A percentile compares a stretch with the other conserved stretches of the same genome.
Evolutionary conservation across 1,139 yeast species (phyloP).

Genomic region (Nakaseomyces nivariensis): DNA sequence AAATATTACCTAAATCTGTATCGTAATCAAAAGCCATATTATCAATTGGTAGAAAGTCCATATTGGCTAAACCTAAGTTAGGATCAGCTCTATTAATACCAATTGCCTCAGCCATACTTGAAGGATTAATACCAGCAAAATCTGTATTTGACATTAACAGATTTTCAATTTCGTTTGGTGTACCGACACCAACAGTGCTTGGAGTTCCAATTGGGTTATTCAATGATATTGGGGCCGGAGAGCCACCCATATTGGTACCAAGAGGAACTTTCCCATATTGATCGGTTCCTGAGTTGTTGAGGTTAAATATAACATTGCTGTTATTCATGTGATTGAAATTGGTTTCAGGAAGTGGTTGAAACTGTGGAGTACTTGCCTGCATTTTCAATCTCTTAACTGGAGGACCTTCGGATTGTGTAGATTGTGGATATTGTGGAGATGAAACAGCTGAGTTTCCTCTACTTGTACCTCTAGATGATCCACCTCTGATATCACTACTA

Average conservation of each 20-base stretch:
- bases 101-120: conserved; percentile 27
- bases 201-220: not conserved
- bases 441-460: not conserved
- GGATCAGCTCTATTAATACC: conserved; percentile 13
- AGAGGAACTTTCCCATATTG: not conserved
- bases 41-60: conserved; percentile 22
- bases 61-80: conserved; percentile 8
- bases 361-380: not conserved
- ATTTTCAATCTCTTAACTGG: not conserved
- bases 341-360: not conserved
- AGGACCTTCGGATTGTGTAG: conserved; percentile 1
- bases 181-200: not conserved
- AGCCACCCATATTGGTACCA: not conserved
- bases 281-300: not conserved
- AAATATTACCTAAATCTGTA: conserved; percentile 9
- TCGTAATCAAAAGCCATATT: conserved; percentile 20
- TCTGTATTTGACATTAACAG: conserved; percentile 24
- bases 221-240: not conserved
- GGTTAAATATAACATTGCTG: not conserved
- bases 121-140: conserved; percentile 26
- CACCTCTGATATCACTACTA: conserved; percentile 20
- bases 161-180: conserved; percentile 18
- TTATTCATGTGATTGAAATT: not conserved
- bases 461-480: conserved; percentile 1
- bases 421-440: not conserved